Conservation (phyloP, 2,329 filamentous ascomycete species). For the Aciculosporium take region DNA sequence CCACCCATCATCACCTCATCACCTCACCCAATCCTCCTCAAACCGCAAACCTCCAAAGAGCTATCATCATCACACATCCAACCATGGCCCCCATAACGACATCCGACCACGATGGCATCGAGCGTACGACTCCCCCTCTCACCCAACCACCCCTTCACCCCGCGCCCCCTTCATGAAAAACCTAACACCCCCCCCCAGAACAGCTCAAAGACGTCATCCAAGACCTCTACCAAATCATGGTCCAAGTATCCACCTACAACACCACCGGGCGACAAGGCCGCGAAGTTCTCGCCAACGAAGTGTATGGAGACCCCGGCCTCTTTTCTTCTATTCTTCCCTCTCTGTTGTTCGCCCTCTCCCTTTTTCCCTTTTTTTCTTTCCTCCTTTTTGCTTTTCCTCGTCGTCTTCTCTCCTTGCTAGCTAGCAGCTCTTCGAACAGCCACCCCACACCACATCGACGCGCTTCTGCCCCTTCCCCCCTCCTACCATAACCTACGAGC, state of each 20-base stretch:
- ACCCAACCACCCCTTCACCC: no score
- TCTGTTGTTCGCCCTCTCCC: neutral
- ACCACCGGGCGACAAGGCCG: conserved; percentile 33
- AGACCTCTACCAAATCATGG: conserved; percentile 48
- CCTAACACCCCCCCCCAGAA: conserved; percentile 21
- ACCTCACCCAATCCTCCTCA: neutral
- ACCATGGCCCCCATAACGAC: conserved; percentile 25
- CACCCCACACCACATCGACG: no score
- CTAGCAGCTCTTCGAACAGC: no score
- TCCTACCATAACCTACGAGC: no score
- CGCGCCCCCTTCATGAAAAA: no score
- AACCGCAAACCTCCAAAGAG: neutral
- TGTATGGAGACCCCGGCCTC: conserved; percentile 20
- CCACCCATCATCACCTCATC: no score
- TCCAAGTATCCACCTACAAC: conserved; percentile 49
- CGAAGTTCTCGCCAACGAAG: conserved; percentile 41
- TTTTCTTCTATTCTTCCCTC: no score
- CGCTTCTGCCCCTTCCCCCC: no score
- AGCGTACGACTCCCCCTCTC: conserved; percentile 18
- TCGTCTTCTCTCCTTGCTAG: no score
- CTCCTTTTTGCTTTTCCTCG: no score
- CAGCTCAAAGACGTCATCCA: conserved; percentile 49
- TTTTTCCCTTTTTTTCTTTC: neutral
- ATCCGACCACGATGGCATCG: conserved; percentile 23
- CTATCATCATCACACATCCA: neutral